phyloP scores from a whole-genome alignment of 352 stramenopile species.

The Aphanomyces stellatus region DNA sequence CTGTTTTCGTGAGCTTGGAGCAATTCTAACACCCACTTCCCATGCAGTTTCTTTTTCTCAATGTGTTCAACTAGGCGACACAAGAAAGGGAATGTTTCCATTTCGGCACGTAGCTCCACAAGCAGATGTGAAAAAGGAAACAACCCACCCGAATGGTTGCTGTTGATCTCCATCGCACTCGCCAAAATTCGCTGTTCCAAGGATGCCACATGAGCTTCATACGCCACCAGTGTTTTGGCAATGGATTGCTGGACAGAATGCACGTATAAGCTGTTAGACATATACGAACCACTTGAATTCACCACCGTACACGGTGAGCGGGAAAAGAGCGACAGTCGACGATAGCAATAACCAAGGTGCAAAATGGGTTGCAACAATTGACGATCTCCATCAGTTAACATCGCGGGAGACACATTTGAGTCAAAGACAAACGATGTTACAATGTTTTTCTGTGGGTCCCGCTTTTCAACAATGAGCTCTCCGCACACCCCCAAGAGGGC shows the following conservation, averaged over 20 bases:
- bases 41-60: not conserved
- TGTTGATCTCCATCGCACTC: too few relatives aligned
- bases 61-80: slow-evolving; percentile 1
- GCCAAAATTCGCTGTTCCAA: not conserved
- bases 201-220: not conserved
- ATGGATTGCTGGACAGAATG: not conserved
- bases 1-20: not conserved
- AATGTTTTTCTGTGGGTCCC: not conserved
- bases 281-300: not conserved
- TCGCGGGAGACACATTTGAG: not conserved
- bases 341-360: not conserved
- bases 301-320: not conserved
- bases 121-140: not conserved
- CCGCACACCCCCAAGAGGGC: slow-evolving; percentile 8
- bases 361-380: not conserved
- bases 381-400: not conserved
- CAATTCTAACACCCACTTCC: slow-evolving; percentile 9
- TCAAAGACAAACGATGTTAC: not conserved
- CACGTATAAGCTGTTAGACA: not conserved
- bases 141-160: not conserved
- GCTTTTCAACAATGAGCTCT: slow-evolving; percentile 8
- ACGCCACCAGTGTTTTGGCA: not conserved
- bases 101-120: not conserved
- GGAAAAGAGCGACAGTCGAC: not conserved
- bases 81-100: not conserved